Base-by-base conservation (phyloP, 352 stramenopile species). In the Plasmopara halstedii region DNA sequence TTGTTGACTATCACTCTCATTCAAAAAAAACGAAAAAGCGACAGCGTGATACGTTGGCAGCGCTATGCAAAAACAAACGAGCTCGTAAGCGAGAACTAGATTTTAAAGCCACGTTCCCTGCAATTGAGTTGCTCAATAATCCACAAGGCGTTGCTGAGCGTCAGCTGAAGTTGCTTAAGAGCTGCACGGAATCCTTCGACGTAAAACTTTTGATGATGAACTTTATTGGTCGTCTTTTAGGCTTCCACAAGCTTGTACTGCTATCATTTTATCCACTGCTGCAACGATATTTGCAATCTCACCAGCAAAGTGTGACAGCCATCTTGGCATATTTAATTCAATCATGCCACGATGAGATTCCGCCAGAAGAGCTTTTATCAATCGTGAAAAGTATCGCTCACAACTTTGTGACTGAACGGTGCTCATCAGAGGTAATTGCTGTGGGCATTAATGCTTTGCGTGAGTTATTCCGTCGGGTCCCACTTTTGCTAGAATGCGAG, bases 201-300 rank as follows among this genome's bases (percentile, higher is more conserved):
- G 81, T 95, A 37, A 97, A 97, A 54, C 74, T 99, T 41, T 70
- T 99, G 17, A 97, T 98, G 85, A 97, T 99, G 77, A 98, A 99
- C 72, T 98, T 99, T 60, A 96, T 99, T 35, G 95, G 92, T 11
- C 84, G 96, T 11, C 62, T 99, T 22, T 68, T 98, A 5, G 95
- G 95, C n/a, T 96, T 97, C 60, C 96, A 99, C 71, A 96, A 98
- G 65, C 73, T 99, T 33, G 71, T 98, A 25, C 56, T 99, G 38
- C 72, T 99, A 34, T 79, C 83, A 22, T 93, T 98, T 51, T 99
- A 99, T 76, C 83, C 95, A 23, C 85, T 98, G 42, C 58, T 99
- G 37, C 93, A 98, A 73, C 87, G 95, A 8, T 70, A 97, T 68
- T 56, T 93, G 46, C 80, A 88, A 62, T 90, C 83, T 32, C 83